phyloP scores from a whole-genome alignment of 164 flowering plant species.

The Vitis rupestris region DNA sequence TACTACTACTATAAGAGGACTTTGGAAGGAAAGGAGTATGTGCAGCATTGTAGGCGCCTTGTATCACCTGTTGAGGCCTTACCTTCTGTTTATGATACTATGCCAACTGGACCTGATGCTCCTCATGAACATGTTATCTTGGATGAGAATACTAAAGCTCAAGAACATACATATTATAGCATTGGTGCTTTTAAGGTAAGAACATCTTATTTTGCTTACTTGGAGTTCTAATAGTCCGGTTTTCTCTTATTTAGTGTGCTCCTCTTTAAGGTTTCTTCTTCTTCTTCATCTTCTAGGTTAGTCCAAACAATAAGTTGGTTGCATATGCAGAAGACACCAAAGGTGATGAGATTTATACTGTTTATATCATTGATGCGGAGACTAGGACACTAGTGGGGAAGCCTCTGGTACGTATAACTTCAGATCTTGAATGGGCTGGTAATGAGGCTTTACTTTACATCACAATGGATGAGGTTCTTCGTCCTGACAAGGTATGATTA shows the following conservation, averaged over 20 bases:
- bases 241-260: constrained; percentile 2
- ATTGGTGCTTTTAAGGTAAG: constrained; percentile 66
- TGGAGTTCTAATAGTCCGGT: not conserved
- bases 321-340: constrained; percentile 93
- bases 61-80: constrained; percentile 28
- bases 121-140: constrained; percentile 76
- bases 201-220: not conserved
- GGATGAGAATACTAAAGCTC: constrained; percentile 83
- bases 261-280: constrained; percentile 4
- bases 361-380: constrained; percentile 72
- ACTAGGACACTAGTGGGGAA: constrained; percentile 49
- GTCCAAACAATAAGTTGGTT: constrained; percentile 79
- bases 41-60: constrained; percentile 67
- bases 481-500: constrained; percentile 77
- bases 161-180: constrained; percentile 54
- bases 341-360: constrained; percentile 87
- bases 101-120: constrained; percentile 73
- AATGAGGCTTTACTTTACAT: constrained; percentile 69
- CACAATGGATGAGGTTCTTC: constrained; percentile 85
- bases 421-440: constrained; percentile 83
- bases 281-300: constrained; percentile 43
- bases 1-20: constrained; percentile 76
- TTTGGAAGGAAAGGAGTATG: constrained; percentile 80
- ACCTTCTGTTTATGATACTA: constrained; percentile 61
- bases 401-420: constrained; percentile 58